Base-by-base conservation (phyloP, 331 rosid genomes). In the Arachis monticola region DNA sequence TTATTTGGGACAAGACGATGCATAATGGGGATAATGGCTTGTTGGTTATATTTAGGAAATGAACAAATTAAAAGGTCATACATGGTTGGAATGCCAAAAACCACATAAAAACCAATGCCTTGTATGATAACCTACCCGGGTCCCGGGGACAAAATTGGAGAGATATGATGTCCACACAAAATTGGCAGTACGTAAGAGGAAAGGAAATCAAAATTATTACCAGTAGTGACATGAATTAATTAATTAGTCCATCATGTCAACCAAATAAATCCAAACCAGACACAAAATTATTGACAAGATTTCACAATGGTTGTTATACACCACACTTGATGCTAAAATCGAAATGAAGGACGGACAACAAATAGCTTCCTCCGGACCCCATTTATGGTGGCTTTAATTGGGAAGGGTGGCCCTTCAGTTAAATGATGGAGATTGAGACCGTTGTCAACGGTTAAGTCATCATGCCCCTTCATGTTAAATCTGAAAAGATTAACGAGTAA, bases 121-220 rank as follows among this genome's bases (percentile, higher is more conserved):
- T 17, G 14, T 44, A 17, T 32, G 51, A 64, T 69, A 58, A 84
- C 69, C 60, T 62, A 58, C 22, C 10, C 10, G 22, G 22, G 22
- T 17, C 22, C 22, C 22, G 22, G 30, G 4, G 12, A 27, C 59
- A 79, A 38, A 42, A 5, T 32, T 53, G 74, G 79, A 68, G 68
- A 63, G 77, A 58, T 64, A 38, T 79, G 51, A 5, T 42, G 81
- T 83, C 88, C 91, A 83, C 91, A 85, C 17, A 77, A 73, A 82
- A 32, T 11, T 63, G 32, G 46, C 60, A 53, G 73, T 79, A 67
- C 22, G 35, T 22, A 57, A 38, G 61, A 81, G 31, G 61, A 81
- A 70, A 69, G 31, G 58, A 66, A 52, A 53, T 32, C 14, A 70
- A 48, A 35, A 76, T 27, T 14, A 10, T 69, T 72, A 60, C 14